These are phyloP conservation scores for Penicillium sp. DNA, from an alignment of 2,329 filamentous ascomycete genomes.

Conservation along the genomic window DNA sequence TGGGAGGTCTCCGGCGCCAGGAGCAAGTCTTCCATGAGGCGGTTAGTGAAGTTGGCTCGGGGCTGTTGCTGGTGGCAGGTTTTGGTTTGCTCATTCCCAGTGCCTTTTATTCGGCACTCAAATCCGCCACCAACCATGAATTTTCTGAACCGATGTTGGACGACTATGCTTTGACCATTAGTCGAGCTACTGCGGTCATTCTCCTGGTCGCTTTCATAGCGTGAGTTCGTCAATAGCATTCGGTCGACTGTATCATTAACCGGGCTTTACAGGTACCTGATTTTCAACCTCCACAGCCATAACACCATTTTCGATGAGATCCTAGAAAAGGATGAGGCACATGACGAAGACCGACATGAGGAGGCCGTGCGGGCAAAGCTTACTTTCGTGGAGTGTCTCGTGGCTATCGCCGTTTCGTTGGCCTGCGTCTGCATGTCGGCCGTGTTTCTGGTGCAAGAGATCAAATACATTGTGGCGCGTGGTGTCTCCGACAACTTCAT, in stretches of 20 bases:
- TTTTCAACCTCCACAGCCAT: constrained; percentile 71
- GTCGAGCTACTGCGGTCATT: constrained; percentile 63
- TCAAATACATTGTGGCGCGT: constrained; percentile 55
- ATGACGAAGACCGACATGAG: constrained; percentile 58
- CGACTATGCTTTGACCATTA: constrained; percentile 57
- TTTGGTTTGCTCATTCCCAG: constrained; percentile 46
- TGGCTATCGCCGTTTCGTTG: constrained; percentile 61
- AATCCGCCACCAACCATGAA: constrained; percentile 36
- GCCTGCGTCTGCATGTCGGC: constrained; percentile 67
- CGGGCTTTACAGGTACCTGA: constrained; percentile 45
- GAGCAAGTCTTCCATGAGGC: constrained; percentile 66
- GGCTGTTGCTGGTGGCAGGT: constrained; percentile 69
- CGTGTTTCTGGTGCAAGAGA: constrained; percentile 66
- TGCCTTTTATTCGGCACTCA: constrained; percentile 44
- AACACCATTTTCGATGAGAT: constrained; percentile 71
- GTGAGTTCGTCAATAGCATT: constrained; percentile 35
- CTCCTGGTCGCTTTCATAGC: constrained; percentile 63
- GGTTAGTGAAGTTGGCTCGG: constrained; percentile 72
- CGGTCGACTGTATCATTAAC: constrained; percentile 5
- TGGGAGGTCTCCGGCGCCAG: constrained; percentile 62
- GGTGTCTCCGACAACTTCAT: constrained; percentile 55
- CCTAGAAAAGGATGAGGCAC: constrained; percentile 63
- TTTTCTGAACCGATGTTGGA: constrained; percentile 42
- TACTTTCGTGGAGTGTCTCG: constrained; percentile 64
- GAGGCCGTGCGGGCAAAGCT: constrained; percentile 61